These are phyloP conservation scores for Colletotrichum shisoi DNA, from an alignment of 2,329 filamentous ascomycete genomes.

Conservation along the genomic window DNA sequence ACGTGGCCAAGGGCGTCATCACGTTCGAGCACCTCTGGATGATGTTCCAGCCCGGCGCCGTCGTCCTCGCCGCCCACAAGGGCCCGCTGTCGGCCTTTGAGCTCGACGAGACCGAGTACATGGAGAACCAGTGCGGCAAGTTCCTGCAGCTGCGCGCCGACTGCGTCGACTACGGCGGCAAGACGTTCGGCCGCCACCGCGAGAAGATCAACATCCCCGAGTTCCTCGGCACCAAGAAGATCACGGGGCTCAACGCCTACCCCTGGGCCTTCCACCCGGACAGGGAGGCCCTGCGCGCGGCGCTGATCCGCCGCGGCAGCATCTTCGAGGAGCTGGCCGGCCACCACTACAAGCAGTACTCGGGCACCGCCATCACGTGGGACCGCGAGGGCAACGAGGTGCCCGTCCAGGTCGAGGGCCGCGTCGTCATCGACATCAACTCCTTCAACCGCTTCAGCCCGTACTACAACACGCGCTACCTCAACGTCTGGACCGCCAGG, in stretches of 20 bases:
- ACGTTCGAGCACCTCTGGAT: conserved; percentile 62
- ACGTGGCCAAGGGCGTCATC: conserved; percentile 62
- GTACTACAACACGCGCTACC: conserved; percentile 44
- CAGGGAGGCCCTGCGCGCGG: conserved; percentile 46
- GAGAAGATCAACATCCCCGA: conserved; percentile 49
- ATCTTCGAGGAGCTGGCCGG: conserved; percentile 57
- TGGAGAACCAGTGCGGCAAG: conserved; percentile 49
- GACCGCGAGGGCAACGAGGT: conserved; percentile 46
- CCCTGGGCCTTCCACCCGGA: conserved; percentile 56
- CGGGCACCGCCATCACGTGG: conserved; percentile 51
- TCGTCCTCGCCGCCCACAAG: conserved; percentile 51
- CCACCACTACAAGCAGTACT: conserved; percentile 59
- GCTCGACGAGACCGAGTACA: conserved; percentile 51
- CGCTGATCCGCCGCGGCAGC: conserved; percentile 53
- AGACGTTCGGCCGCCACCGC: conserved; percentile 54
- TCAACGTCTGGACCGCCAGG: conserved; percentile 47
- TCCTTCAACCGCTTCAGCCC: conserved; percentile 51
- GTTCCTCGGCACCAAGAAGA: conserved; percentile 56
- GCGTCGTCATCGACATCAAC: conserved; percentile 52
- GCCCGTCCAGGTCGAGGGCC: conserved; percentile 45
- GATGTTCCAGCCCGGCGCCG: conserved; percentile 59
- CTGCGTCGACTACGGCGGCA: conserved; percentile 59
- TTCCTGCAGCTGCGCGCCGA: conserved; percentile 52
- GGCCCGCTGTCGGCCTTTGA: conserved; percentile 52
- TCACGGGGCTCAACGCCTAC: conserved; percentile 55